Conservation (phyloP, 2,329 filamentous ascomycete genomes). For the Colletotrichum destructivum region DNA sequence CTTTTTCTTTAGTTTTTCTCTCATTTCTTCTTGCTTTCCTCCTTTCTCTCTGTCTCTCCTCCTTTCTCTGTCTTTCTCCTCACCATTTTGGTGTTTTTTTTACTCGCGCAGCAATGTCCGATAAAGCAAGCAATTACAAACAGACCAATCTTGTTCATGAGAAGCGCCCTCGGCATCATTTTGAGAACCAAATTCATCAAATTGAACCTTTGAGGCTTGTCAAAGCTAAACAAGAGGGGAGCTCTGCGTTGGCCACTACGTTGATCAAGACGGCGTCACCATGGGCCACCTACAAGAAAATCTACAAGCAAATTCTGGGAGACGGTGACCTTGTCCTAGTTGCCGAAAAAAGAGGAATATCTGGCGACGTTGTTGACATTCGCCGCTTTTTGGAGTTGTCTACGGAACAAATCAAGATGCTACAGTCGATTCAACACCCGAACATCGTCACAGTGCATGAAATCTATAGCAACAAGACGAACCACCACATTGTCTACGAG, state of each 20-base stretch:
- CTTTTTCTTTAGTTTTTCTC: not conserved
- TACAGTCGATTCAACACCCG: not conserved
- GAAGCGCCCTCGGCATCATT: not conserved
- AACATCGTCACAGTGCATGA: constrained; percentile 10
- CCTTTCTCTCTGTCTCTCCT: not conserved
- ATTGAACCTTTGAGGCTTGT: constrained; percentile 8
- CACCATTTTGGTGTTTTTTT: not conserved
- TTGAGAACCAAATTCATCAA: not conserved
- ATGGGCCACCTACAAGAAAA: not conserved
- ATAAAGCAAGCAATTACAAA: not conserved
- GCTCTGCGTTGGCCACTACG: not conserved
- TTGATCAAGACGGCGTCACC: not conserved
- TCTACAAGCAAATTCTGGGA: not conserved
- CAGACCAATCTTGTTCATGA: not conserved
- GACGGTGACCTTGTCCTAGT: not conserved
- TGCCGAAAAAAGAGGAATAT: constrained; percentile 8
- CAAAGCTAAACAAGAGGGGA: constrained; percentile 17
- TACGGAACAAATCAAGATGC: constrained; percentile 7
- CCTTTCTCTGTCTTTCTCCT: not conserved
- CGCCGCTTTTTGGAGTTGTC: not conserved
- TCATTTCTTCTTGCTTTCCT: not conserved
- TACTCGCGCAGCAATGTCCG: not conserved
- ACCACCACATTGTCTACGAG: not conserved
- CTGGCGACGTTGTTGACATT: not conserved
- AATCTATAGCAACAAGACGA: constrained; percentile 12